Percentiles rank a stretch among this genome's conserved stretches.
phyloP scores from a whole-genome alignment of 345 rosid genomes.

The Odontarrhena argentea region DNA sequence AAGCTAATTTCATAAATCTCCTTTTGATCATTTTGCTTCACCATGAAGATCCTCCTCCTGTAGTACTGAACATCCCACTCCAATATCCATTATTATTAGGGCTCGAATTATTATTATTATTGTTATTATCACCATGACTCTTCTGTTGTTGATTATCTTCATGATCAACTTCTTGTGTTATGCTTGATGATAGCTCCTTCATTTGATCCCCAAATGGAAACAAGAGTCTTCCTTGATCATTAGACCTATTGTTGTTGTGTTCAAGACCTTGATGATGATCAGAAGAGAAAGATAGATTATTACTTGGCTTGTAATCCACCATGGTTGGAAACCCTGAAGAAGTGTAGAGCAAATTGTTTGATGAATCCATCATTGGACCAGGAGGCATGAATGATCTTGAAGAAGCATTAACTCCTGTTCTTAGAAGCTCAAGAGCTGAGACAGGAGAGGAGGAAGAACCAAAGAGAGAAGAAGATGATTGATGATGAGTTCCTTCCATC shows the following conservation, averaged over 20 bases:
- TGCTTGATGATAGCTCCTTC: conserved; percentile 43
- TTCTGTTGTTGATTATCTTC: conserved; percentile 43
- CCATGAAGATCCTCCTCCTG: conserved; percentile 47
- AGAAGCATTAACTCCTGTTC: conserved; percentile 40
- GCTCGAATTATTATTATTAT: conserved; percentile 36
- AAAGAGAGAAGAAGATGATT: conserved; percentile 34
- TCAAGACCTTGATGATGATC: conserved; percentile 36
- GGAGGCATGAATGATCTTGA: conserved; percentile 43
- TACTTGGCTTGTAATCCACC: conserved; percentile 39
- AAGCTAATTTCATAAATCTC: conserved; percentile 40
- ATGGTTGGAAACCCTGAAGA: conserved; percentile 46
- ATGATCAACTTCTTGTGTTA: conserved; percentile 44
- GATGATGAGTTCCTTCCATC: conserved; percentile 40
- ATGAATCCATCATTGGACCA: conserved; percentile 39
- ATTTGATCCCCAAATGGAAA: conserved; percentile 44
- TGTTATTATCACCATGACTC: conserved; percentile 23
- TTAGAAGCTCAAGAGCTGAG: conserved; percentile 40
- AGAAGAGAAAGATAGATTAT: conserved; percentile 37
- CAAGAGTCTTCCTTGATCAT: conserved; percentile 39
- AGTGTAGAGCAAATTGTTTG: conserved; percentile 38
- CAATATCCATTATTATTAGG: conserved; percentile 46
- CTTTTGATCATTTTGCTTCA: conserved; percentile 44
- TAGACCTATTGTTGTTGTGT: conserved; percentile 30
- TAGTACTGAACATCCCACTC: conserved; percentile 46
- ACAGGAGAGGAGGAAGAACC: conserved; percentile 40